A percentile compares a stretch with the other conserved stretches of the same genome.
Evolutionary conservation across 495 filamentous ascomycete species (phyloP).

Genomic region (Penicillium cataractarum): DNA sequence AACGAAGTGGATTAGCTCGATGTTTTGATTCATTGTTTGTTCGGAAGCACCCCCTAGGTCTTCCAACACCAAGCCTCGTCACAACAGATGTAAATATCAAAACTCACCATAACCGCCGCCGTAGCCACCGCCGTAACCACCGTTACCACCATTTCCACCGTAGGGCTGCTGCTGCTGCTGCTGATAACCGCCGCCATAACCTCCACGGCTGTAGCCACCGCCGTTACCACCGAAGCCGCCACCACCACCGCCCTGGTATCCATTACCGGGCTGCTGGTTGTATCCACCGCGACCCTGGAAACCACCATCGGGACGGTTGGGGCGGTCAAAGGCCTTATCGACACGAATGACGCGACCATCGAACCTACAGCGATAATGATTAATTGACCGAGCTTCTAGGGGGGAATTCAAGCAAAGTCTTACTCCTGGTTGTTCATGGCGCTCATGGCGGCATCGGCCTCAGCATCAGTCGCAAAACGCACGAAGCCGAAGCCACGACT

Average conservation of each 20-base stretch:
- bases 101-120: constrained; percentile 33
- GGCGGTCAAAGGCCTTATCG: constrained; percentile 88
- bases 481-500: constrained; percentile 98
- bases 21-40: not conserved
- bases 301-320: constrained; percentile 40
- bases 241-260: constrained; percentile 34
- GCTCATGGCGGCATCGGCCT: constrained; percentile 79
- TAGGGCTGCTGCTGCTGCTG: constrained; percentile 23
- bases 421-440: constrained; percentile 96
- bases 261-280: constrained; percentile 37
- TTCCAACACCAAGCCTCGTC: not conserved
- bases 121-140: constrained; percentile 29
- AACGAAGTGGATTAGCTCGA: not conserved
- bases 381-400: constrained; percentile 1
- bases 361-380: constrained; percentile 63
- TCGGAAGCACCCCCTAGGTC: not conserved
- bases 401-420: constrained; percentile 28
- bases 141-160: constrained; percentile 31
- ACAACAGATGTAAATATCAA: not conserved
- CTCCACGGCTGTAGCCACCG: constrained; percentile 38
- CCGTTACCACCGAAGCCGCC: constrained; percentile 35
- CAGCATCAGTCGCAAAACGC: constrained; percentile 76
- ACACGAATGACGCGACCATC: constrained; percentile 96
- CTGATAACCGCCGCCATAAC: constrained; percentile 31
- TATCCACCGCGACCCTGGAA: constrained; percentile 53